Percentiles rank a stretch among this genome's conserved stretches.
Conservation (phyloP, 78 protist species). For the Pigoraptor vietnamica region DNA sequence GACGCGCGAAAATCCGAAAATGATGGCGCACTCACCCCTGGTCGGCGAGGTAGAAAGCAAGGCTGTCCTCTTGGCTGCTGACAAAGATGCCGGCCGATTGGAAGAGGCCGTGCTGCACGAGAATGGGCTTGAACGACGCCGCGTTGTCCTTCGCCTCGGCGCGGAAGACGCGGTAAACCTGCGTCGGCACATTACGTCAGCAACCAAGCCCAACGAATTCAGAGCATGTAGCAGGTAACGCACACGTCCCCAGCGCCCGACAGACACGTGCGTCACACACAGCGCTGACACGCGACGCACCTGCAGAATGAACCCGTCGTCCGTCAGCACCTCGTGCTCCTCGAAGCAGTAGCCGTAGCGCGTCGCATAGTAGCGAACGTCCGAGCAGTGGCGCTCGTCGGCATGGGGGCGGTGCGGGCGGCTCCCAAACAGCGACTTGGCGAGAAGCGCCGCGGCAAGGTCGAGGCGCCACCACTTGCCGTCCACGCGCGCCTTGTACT, state of each 20-base stretch:
- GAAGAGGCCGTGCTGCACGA: background rate
- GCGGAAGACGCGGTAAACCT: background rate
- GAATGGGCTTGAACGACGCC: background rate
- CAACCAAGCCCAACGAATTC: too few relatives aligned
- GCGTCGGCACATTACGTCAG: too few relatives aligned
- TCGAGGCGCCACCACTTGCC: background rate
- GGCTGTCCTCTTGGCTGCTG: background rate
- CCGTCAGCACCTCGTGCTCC: background rate
- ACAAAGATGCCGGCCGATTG: constrained; percentile 1
- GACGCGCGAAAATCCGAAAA: background rate
- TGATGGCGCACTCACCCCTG: background rate
- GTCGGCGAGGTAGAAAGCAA: constrained; percentile 5
- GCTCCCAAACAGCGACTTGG: background rate
- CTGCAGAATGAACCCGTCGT: background rate
- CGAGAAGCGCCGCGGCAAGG: background rate
- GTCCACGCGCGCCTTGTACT: background rate
- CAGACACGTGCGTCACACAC: too few relatives aligned
- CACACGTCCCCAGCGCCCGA: too few relatives aligned
- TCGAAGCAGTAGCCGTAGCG: background rate
- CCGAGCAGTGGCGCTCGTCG: background rate
- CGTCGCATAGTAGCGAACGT: background rate
- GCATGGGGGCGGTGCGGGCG: background rate
- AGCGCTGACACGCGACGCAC: too few relatives aligned
- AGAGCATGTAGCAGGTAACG: too few relatives aligned
- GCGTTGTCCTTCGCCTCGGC: background rate